phyloP scores from a whole-genome alignment of 2,329 filamentous ascomycete genomes.

The Botrytis hyacinthi region DNA sequence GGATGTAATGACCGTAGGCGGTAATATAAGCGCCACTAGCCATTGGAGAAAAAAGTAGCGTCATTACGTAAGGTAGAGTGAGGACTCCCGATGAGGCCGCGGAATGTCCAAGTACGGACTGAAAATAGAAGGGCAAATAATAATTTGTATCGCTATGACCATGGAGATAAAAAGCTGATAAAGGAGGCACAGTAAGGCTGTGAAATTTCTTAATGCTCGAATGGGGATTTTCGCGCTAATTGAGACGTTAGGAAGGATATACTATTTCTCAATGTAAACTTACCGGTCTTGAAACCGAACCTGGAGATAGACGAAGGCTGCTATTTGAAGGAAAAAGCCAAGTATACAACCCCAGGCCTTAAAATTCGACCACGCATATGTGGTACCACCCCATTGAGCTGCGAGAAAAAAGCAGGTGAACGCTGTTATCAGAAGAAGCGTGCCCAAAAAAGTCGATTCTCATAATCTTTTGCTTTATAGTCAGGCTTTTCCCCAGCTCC shows the following conservation, averaged over 20 bases:
- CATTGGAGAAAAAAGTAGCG: background rate
- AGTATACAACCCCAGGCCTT: background rate
- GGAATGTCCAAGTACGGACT: background rate
- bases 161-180: background rate
- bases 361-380: background rate
- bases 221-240: background rate
- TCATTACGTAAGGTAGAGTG: background rate
- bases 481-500: background rate
- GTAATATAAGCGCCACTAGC: background rate
- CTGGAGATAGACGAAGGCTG: background rate
- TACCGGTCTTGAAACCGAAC: background rate
- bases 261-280: background rate
- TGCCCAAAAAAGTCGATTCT: background rate
- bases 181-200: background rate
- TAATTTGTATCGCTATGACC: background rate
- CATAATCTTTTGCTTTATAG: background rate
- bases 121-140: background rate
- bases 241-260: background rate
- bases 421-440: background rate
- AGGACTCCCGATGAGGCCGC: background rate
- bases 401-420: background rate
- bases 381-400: background rate
- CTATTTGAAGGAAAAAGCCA: background rate
- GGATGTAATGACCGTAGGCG: background rate
- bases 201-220: background rate